Evolutionary conservation across 2,329 filamentous ascomycete genomes (phyloP), one percentile per base, ranked within the genome.

Genomic region (Monilinia fructicola): DNA sequence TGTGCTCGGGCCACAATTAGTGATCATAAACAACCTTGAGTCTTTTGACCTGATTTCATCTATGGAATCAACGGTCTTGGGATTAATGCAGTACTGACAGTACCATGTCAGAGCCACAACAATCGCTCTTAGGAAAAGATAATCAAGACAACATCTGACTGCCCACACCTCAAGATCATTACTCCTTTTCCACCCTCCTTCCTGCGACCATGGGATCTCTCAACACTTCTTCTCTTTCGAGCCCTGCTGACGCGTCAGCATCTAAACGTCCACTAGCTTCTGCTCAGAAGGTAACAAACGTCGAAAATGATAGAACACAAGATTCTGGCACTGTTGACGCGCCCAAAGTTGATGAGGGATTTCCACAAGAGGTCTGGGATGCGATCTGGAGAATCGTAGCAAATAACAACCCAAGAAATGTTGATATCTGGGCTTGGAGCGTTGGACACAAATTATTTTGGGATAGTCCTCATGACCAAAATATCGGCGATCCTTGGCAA

Each of bases 1-100:
- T 38, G 54, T 56, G 55, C 55, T 31, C 16, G 40, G 55, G 26
- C 55, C 55, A 46, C 23, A 46, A 44, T 31, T n/a, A 46, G 44
- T 14, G 16, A 44, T n/a, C 9, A 21, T 12, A 31, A n/a, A 44
- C 23, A 44, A 44, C n/a, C n/a, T n/a, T n/a, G n/a, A 48, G 42
- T 59, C 26, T 21, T 59, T 59, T 18, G 23, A 28, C 11, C 4
- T 23, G 23, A 9, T 42, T 16, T 59, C n/a, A n/a, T n/a, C n/a
- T 16, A 16, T 10, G 21, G n/a, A 16, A 23, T 35, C 21, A 18
- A 23, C 3, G 35, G 21, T 4, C 11, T 23, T 35, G 2, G 12
- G 2, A 35, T 12, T 14, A 23, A 10, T 1, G 28, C 12, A 48
- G 4, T 3, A 9, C 12, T 48, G 0, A 12, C 4, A 59, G 28